Base-by-base conservation (phyloP, 1,139 yeast species). In the Suhomyces wounanorum region DNA sequence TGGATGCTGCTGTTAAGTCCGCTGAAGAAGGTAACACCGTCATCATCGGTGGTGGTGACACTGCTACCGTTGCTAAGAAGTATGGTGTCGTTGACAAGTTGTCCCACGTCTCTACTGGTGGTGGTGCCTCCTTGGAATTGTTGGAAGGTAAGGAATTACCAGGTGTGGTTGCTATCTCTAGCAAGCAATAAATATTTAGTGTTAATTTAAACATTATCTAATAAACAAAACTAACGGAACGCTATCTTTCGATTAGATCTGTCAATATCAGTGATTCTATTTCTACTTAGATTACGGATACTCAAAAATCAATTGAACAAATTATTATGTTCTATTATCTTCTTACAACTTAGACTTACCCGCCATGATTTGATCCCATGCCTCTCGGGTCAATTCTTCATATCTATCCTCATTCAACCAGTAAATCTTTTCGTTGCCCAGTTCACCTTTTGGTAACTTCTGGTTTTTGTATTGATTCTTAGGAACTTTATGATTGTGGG, bases 1-100 rank as follows among this genome's bases (percentile, higher is more conserved):
- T 92, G 66, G 95, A 86, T 60, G 96, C 94, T 62, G 85, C 86
- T 66, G 96, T 90, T 63, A 79, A 82, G 70, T 88, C 96, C 57
- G 89, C 92, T 64, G 85, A 83, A 72, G 82, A 82, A 55, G 97
- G 96, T 69, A 87, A 90, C 81, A 89, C 96, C 62, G 97, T 91
- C 59, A 94, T 94, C 75, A 87, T 92, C 65, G 98, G 98, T 73
- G 98, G 98, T 84, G 98, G 98, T 82, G 98, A 92, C 78, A 92
- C 98, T 66, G 98, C 98, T 61, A 92, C 98, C 62, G 98, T 91
- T 61, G 97, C 97, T 66, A 91, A 91, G 89, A 92, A 92, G 82
- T 92, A 78, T 75, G 97, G 96, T 69, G 96, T 85, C 59, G 94
- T 89, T 65, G 96, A 89, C 71, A 89, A 91, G 81, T 84, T 92